Evolutionary conservation across 2,329 filamentous ascomycete species (phyloP).

Genomic region (Fusarium sp.): DNA sequence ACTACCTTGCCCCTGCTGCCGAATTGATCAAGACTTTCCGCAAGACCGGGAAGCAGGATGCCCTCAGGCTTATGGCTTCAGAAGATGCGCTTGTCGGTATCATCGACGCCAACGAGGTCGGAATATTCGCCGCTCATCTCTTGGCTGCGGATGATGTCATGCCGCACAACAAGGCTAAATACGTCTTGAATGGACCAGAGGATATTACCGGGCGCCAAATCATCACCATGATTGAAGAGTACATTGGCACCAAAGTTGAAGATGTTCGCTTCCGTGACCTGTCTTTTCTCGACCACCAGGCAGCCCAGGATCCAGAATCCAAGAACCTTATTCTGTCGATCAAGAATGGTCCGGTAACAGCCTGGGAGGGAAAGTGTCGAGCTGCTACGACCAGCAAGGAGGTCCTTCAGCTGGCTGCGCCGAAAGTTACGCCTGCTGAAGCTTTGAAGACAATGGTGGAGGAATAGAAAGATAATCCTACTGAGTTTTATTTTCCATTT

Average conservation of each 20-base stretch:
- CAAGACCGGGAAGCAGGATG: not conserved
- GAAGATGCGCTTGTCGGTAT: not conserved
- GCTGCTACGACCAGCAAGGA: not conserved
- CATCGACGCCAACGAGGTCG: conserved; percentile 1
- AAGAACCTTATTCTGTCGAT: not conserved
- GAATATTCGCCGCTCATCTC: not conserved
- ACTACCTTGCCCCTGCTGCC: not conserved
- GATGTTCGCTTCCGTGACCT: not conserved
- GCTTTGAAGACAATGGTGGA: not conserved
- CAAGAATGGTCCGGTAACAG: fast-evolving
- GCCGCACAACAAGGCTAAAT: not conserved
- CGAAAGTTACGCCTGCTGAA: not conserved
- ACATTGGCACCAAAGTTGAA: not conserved
- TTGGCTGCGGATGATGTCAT: fast-evolving
- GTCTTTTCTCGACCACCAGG: fast-evolving
- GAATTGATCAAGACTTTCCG: not conserved
- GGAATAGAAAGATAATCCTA: too few relatives aligned
- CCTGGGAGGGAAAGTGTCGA: not conserved
- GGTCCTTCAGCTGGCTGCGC: not conserved
- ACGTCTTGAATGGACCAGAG: not conserved
- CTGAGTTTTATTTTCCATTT: too few relatives aligned
- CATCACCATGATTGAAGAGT: not conserved
- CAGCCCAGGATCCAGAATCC: not conserved
- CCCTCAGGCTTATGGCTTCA: not conserved
- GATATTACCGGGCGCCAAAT: not conserved